Base-by-base conservation (phyloP, 2,329 filamentous ascomycete genomes). In the Phialophora expanda region DNA sequence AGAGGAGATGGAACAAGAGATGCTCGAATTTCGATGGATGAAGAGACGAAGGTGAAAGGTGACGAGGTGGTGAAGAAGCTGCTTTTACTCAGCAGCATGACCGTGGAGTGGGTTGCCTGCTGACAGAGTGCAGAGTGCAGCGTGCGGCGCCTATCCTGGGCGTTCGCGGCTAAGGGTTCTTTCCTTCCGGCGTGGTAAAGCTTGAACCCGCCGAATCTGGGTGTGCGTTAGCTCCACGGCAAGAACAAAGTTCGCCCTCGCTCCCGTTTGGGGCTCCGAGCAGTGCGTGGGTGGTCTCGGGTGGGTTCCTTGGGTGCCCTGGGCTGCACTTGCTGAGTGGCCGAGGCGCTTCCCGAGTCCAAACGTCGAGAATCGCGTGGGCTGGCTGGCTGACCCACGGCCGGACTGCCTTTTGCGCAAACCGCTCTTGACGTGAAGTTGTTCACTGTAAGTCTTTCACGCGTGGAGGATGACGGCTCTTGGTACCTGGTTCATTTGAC, bases 1-100 rank as follows among this genome's bases (percentile, higher is more conserved):
- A 61, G 58, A 66, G 62, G 64, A 66, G 67, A 68, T 62, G 64
- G 57, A 65, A 54, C 68, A 62, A 68, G 54, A 69, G 62, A 66
- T 64, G 60, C 69, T 68, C 61, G 67, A 68, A 68, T 24, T 28
- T 51, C 63, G 66, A 61, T 38, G 44, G 61, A 46, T 58, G 64
- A 58, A 51, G 63, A 66, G 41, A 61, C 26, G 46, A 62, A 30
- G n/a, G 50, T 48, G 38, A 62, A 62, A 30, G n/a, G 50, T 48
- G 38, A 62, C 55, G 14, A 60, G 55, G 56, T 11, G 24, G 54
- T 56, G 26, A 56, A 38, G 54, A 56, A 32, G 54, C 22, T 24
- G 30, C 22, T 53, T 53, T 53, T 24, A 53, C 48, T 53, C 48
- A 55, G 28, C 53, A 32, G 53, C 53, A n/a, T 30, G 28, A 55